phyloP scores from a whole-genome alignment of 768 basidiomycete species.

The Rhizopogon vinicolor region DNA sequence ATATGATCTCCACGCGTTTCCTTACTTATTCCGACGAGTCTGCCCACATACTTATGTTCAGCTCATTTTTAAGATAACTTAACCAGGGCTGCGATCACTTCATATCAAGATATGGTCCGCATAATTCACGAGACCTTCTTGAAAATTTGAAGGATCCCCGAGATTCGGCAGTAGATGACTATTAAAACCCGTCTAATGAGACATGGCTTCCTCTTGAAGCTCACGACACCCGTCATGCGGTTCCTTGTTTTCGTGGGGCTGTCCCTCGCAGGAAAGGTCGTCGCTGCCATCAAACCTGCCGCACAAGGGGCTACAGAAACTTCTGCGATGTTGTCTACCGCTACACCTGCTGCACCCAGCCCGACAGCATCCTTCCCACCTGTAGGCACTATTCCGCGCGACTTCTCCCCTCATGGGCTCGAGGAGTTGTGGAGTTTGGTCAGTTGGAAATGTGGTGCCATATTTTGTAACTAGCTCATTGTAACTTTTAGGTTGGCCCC shows the following conservation, averaged over 20 bases:
- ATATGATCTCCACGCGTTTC: no score
- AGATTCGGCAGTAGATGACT: no score
- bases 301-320: not conserved
- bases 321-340: not conserved
- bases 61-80: no score
- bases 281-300: not conserved
- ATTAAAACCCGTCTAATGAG: no score
- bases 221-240: not conserved
- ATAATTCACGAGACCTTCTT: no score
- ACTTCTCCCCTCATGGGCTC: constrained; percentile 35
- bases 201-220: no score
- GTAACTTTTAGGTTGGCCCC: constrained; percentile 20
- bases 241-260: not conserved
- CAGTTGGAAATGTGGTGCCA: constrained; percentile 2
- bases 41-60: no score
- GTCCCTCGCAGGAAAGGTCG: not conserved
- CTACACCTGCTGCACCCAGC: not conserved
- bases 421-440: constrained; percentile 40
- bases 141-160: no score
- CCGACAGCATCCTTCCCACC: constrained; percentile 29
- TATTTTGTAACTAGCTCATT: constrained; percentile 23
- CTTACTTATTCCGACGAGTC: no score
- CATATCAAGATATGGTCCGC: no score
- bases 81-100: no score
- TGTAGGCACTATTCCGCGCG: constrained; percentile 34